Evolutionary conservation across 176 grass and related monocot genomes (phyloP).

Genomic region (Poa pratensis): DNA sequence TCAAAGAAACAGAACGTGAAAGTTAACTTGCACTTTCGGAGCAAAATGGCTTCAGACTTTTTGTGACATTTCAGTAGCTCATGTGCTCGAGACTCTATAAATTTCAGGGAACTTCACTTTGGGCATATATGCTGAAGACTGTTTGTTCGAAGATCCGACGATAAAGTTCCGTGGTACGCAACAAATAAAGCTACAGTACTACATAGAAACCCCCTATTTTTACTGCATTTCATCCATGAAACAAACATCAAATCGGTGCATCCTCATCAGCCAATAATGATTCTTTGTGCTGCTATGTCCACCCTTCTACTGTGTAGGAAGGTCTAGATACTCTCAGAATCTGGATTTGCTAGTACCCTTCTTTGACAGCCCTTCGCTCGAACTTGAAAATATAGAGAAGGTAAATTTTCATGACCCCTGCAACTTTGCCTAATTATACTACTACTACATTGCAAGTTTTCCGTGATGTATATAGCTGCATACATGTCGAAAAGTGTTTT

Average conservation of each 20-base stretch:
- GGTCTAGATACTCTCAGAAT: slow-evolving; percentile 71
- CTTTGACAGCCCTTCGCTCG: slow-evolving; percentile 72
- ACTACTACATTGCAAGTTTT: not conserved
- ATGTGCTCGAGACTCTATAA: not conserved
- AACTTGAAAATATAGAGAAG: slow-evolving; percentile 76
- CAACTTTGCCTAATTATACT: not conserved
- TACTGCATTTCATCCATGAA: not conserved
- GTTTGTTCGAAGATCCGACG: slow-evolving; percentile 90
- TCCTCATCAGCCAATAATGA: not conserved
- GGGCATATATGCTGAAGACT: slow-evolving; percentile 71
- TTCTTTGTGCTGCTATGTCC: too few species aligned
- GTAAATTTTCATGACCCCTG: not conserved
- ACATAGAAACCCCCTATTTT: not conserved
- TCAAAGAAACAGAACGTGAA: not conserved
- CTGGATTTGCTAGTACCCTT: slow-evolving; percentile 77
- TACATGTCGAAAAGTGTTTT: not conserved
- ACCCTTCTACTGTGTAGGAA: slow-evolving; percentile 51
- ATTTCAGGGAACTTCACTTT: slow-evolving; percentile 70
- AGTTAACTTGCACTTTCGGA: not conserved
- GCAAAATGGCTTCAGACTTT: not conserved
- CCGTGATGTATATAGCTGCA: not conserved
- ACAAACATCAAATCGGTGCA: not conserved
- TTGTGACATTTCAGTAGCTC: slow-evolving; percentile 1
- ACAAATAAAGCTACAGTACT: not conserved
- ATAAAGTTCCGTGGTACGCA: slow-evolving; percentile 76